phyloP scores from a whole-genome alignment of 768 basidiomycete genomes.

The Mycena sanguinolenta region DNA sequence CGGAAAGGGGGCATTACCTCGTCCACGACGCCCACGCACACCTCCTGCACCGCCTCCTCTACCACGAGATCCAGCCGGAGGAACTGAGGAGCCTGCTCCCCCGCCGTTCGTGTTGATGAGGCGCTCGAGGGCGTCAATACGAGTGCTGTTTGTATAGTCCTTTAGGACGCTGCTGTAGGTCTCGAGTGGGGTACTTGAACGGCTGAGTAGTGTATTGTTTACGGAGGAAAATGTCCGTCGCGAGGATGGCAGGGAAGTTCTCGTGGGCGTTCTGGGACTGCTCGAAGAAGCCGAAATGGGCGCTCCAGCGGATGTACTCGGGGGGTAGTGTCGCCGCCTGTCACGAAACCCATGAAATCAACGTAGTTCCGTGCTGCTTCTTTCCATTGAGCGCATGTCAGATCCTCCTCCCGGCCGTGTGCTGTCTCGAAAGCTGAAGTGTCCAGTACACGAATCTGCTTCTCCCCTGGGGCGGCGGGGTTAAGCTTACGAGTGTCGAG shows the following conservation, averaged over 20 bases:
- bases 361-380: background rate
- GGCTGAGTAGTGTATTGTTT: background rate
- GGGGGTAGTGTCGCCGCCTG: background rate
- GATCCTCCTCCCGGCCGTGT: background rate
- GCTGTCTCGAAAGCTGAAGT: background rate
- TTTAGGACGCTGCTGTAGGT: too few species aligned
- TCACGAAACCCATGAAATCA: background rate
- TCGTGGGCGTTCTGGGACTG: background rate
- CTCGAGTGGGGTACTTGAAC: background rate
- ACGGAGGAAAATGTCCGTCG: background rate
- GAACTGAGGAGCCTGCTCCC: too few species aligned
- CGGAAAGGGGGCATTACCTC: slow-evolving; percentile 23
- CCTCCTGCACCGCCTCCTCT: background rate
- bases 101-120: too few species aligned
- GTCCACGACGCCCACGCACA: background rate
- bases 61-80: background rate
- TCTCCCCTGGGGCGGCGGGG: background rate
- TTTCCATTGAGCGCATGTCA: background rate
- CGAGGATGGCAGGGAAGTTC: background rate
- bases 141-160: too few species aligned
- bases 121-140: too few species aligned
- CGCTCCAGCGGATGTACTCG: background rate
- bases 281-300: background rate
- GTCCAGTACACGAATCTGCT: background rate
- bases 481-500: background rate